A percentile compares a stretch with the other conserved stretches of the same genome.
phyloP scores from a whole-genome alignment of 805 yeast species.

The Kodamaea sagamina region DNA sequence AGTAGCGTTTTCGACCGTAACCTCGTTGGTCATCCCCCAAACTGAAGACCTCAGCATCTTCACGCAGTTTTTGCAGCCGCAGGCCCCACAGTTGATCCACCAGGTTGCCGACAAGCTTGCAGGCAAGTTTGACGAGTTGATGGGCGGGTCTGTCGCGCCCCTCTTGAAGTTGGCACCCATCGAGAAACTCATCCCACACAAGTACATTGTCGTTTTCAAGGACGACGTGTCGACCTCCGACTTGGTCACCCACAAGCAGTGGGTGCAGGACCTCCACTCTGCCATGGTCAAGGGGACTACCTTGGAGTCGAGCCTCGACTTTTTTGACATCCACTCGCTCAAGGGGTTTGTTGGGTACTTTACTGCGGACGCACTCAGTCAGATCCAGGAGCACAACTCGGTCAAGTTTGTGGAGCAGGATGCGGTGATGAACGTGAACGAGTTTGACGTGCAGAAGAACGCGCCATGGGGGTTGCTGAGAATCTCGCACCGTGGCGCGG shows the following conservation, averaged over 20 bases:
- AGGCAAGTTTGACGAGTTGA: background rate
- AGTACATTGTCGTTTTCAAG: slow-evolving; percentile 18
- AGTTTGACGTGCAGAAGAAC: slow-evolving; percentile 37
- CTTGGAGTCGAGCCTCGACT: slow-evolving; percentile 14
- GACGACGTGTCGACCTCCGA: slow-evolving; percentile 10
- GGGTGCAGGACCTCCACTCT: slow-evolving; percentile 10
- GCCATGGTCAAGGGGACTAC: slow-evolving; percentile 1
- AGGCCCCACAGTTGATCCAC: background rate
- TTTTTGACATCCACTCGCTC: slow-evolving; percentile 16
- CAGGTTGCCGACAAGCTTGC: slow-evolving; percentile 5
- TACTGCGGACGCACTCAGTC: slow-evolving; percentile 19
- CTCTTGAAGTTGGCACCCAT: background rate
- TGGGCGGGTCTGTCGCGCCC: slow-evolving; percentile 5
- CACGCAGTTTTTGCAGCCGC: slow-evolving; percentile 6
- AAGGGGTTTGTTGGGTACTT: slow-evolving; percentile 25
- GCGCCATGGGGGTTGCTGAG: slow-evolving; percentile 47
- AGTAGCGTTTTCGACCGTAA: slow-evolving; percentile 4
- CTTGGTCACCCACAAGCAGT: slow-evolving; percentile 11
- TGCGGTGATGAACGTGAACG: slow-evolving; percentile 21
- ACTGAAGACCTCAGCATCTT: slow-evolving; percentile 9
- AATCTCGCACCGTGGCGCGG: slow-evolving; percentile 32
- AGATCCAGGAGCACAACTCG: slow-evolving; percentile 16
- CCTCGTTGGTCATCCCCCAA: slow-evolving; percentile 9
- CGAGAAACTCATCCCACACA: slow-evolving; percentile 13
- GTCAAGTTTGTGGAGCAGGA: slow-evolving; percentile 29